Conservation (phyloP, 331 rosid genomes). For the Ulmus americana region DNA sequence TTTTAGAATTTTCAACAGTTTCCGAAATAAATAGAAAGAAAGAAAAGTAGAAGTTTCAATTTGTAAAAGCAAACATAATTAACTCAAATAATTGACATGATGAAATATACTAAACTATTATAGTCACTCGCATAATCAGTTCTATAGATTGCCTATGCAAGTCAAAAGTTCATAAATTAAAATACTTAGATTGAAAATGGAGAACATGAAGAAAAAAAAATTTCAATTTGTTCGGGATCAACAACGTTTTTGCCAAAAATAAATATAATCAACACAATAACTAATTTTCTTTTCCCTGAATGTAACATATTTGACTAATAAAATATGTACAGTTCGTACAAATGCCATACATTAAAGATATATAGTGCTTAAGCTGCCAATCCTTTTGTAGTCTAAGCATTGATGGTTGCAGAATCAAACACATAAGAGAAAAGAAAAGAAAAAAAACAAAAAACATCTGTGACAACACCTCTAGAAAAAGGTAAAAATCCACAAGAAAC, state of each 20-base stretch:
- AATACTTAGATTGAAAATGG: too few relatives aligned
- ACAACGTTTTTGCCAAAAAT: not conserved
- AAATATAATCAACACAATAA: not conserved
- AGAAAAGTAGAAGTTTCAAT: not conserved
- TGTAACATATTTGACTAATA: not conserved
- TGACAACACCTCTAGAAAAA: not conserved
- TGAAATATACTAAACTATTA: not conserved
- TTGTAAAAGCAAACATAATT: not conserved
- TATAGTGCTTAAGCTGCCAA: too few relatives aligned
- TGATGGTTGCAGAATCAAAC: not conserved
- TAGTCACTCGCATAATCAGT: not conserved
- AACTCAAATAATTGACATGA: not conserved
- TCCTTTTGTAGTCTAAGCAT: not conserved
- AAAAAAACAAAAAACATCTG: not conserved
- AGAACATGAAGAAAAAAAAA: too few relatives aligned
- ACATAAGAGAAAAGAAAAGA: not conserved
- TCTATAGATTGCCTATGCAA: not conserved
- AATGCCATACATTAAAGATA: not conserved
- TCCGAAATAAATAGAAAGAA: slow-evolving; percentile 1
- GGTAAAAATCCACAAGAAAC: not conserved
- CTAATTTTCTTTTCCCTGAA: not conserved
- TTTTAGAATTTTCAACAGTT: not conserved
- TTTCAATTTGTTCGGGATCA: too few relatives aligned
- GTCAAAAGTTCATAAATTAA: not conserved
- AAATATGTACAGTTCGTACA: not conserved